Conservation (phyloP, 2,329 filamentous ascomycete genomes). For the Colletotrichum tofieldiae region DNA sequence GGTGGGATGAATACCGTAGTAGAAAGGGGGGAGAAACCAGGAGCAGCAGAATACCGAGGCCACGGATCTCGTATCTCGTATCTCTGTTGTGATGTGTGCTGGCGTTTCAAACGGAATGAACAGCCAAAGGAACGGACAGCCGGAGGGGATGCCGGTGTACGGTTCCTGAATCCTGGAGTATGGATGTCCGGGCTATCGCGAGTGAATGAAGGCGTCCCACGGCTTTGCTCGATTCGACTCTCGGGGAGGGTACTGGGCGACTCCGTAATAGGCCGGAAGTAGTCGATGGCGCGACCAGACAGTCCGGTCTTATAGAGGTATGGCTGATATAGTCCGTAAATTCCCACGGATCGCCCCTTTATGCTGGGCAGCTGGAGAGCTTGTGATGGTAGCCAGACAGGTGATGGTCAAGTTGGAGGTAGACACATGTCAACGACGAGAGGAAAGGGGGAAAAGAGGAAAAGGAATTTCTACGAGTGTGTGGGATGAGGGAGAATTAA, state of each 20-base stretch:
- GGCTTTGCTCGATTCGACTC: conserved; percentile 15
- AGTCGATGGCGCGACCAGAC: conserved; percentile 27
- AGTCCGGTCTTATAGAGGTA: conserved; percentile 33
- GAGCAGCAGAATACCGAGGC: conserved; percentile 4
- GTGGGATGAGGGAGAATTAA: conserved; percentile 39
- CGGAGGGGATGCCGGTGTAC: neutral
- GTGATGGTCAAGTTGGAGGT: conserved; percentile 22
- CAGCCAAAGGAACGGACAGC: conserved; percentile 4
- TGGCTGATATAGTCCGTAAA: conserved; percentile 28
- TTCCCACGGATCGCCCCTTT: conserved; percentile 27
- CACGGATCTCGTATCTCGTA: neutral
- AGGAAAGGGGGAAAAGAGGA: conserved; percentile 17
- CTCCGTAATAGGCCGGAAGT: conserved; percentile 35
- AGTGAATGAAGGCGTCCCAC: conserved; percentile 17
- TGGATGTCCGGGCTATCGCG: conserved; percentile 27
- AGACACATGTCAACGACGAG: conserved; percentile 37
- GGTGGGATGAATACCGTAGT: conserved; percentile 30
- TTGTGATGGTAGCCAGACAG: conserved; percentile 1
- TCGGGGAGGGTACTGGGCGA: conserved; percentile 2
- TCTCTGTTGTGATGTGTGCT: conserved; percentile 14
- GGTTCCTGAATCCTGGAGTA: conserved; percentile 4
- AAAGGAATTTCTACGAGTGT: conserved; percentile 5
- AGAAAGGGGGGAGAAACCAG: neutral
- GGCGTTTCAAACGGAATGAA: conserved; percentile 10
- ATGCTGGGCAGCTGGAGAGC: conserved; percentile 4